Evolutionary conservation across 2,329 filamentous ascomycete genomes (phyloP).

Genomic region (Pseudogymnoascus sp.): DNA sequence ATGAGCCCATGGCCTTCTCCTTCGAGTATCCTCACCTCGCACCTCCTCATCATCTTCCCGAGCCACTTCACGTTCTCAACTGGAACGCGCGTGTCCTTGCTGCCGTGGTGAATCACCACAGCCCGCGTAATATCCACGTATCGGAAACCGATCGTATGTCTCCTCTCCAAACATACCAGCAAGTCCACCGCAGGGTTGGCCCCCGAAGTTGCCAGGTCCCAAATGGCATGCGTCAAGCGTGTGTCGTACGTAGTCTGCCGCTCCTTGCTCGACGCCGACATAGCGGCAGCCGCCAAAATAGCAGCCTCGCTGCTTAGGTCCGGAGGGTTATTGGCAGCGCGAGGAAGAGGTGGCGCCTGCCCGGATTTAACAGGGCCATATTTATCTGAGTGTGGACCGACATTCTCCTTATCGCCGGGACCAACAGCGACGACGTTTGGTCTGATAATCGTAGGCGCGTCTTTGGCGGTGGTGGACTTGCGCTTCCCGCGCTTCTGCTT

Average conservation of each 20-base stretch:
- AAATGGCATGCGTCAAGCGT: constrained; percentile 85
- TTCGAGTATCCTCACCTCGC: constrained; percentile 83
- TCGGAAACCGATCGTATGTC: constrained; percentile 87
- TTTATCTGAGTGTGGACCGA: constrained; percentile 24
- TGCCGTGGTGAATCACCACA: constrained; percentile 91
- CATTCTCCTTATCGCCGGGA: constrained; percentile 25
- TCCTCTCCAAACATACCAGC: constrained; percentile 83
- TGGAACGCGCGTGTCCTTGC: constrained; percentile 81
- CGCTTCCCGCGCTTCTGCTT: constrained; percentile 58
- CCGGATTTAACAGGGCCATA: constrained; percentile 24
- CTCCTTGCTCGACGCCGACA: constrained; percentile 61
- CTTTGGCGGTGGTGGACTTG: constrained; percentile 39
- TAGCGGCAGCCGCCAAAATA: constrained; percentile 44
- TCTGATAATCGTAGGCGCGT: constrained; percentile 28
- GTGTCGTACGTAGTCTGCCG: constrained; percentile 72
- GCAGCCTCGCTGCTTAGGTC: constrained; percentile 28
- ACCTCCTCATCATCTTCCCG: constrained; percentile 85
- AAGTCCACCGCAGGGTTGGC: constrained; percentile 93
- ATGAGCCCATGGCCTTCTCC: constrained; percentile 93
- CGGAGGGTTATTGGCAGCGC: constrained; percentile 21
- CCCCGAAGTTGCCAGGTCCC: constrained; percentile 83
- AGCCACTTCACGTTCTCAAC: constrained; percentile 95
- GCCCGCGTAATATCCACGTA: constrained; percentile 92
- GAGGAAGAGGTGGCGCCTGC: constrained; percentile 22
- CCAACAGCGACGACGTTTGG: constrained; percentile 32